Base-by-base conservation (phyloP, 140 eudicot species). In the Oenanthe javanica region DNA sequence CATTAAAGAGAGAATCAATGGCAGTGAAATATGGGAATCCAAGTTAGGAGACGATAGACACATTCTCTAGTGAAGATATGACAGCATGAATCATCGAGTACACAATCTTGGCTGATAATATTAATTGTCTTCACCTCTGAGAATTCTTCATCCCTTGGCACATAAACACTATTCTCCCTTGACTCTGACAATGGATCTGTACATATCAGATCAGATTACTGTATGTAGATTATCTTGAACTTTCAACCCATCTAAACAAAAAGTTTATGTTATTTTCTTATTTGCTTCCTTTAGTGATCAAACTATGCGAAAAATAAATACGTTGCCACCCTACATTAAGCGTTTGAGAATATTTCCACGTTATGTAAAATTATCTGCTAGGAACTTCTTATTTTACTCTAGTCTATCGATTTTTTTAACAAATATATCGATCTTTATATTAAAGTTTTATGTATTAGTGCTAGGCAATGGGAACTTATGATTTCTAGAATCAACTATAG, bases 401-500 rank as follows among this genome's bases (percentile, higher is more conserved):
- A 47, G 9, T 6, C 9, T 47, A 47, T 47, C 50, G 50, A 5
- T 47, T 48, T 54, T 6, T 54, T 54, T 15, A 61, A 61, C 36
- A 61, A 61, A 6, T 66, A 9, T 66, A 66, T 11, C 27, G 72
- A 10, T 66, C 42, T 12, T n/a, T n/a, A 54, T 2, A 7, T 54
- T 7, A 15, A 18, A 54, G 14, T 2, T 54, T 4, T 6, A 54
- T 54, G 23, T 63, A 63, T 6, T 66, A 36, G 76, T 75, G 80
- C 69, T 84, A 90, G 98, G 98, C 97, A 80, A 91, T 94, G 92
- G 80, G 93, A 88, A 94, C 98, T 19, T 94, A 91, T 77, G 98
- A 91, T 55, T n/a, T 83, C 82, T 85, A 51, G 91, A 93, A 12
- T 47, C 82, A 52, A 72, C 86, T 19, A n/a, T n/a, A n/a, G n/a